A percentile compares a stretch with the other conserved stretches of the same genome.
phyloP scores from a whole-genome alignment of 2,329 filamentous ascomycete genomes.

The Phyllosticta citriasiana region DNA sequence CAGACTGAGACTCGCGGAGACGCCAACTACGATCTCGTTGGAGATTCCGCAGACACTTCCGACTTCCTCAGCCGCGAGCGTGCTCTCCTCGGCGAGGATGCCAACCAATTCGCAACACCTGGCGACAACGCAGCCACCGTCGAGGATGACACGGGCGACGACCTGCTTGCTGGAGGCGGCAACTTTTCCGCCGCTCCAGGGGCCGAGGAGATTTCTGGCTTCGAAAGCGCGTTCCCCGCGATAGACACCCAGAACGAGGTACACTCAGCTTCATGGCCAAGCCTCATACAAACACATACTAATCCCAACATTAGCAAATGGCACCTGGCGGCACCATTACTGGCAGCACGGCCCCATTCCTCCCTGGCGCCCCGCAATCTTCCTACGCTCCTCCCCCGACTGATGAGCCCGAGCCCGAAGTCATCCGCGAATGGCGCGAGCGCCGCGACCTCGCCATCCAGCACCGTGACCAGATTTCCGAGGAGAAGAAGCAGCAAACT shows the following conservation, averaged over 20 bases:
- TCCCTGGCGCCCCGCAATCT: slow-evolving; percentile 30
- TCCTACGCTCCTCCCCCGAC: slow-evolving; percentile 41
- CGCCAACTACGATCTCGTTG: slow-evolving; percentile 37
- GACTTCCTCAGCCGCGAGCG: slow-evolving; percentile 91
- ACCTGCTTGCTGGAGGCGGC: slow-evolving; percentile 56
- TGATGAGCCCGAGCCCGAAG: slow-evolving; percentile 77
- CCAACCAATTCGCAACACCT: slow-evolving; percentile 73
- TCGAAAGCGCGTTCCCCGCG: slow-evolving; percentile 86
- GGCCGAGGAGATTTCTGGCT: slow-evolving; percentile 47
- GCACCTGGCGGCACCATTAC: slow-evolving; percentile 73
- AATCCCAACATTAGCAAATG: slow-evolving; percentile 45
- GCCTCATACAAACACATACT: not conserved
- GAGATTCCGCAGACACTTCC: slow-evolving; percentile 52
- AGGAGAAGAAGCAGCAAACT: slow-evolving; percentile 72
- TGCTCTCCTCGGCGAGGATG: slow-evolving; percentile 83
- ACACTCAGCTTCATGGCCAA: not conserved
- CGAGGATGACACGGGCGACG: slow-evolving; percentile 54
- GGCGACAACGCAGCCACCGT: slow-evolving; percentile 57
- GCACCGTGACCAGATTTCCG: slow-evolving; percentile 76
- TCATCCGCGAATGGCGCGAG: slow-evolving; percentile 84
- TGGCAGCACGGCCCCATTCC: slow-evolving; percentile 51
- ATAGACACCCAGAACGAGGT: slow-evolving; percentile 67
- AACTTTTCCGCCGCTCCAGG: slow-evolving; percentile 31
- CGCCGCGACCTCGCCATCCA: slow-evolving; percentile 72
- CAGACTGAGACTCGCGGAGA: slow-evolving; percentile 55